These are phyloP conservation scores for Solanum rostratum DNA, from an alignment of 257 asterid species.

Conservation along the genomic window DNA sequence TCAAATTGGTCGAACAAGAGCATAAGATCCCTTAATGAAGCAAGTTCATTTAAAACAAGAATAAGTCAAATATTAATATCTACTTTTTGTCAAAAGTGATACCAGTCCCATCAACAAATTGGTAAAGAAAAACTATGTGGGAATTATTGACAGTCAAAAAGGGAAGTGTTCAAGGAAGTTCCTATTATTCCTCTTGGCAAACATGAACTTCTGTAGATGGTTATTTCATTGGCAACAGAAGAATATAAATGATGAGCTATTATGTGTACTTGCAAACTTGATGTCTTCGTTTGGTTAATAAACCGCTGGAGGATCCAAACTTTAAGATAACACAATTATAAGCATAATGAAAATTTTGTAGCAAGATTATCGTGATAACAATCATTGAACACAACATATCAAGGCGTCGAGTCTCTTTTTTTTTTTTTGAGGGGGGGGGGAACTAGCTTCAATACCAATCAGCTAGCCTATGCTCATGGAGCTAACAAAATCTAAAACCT, in stretches of 20 bases:
- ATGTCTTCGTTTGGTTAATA: neutral
- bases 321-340: neutral
- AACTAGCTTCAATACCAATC: neutral
- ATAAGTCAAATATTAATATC: neutral
- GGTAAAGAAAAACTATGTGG: neutral
- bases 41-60: neutral
- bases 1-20: constrained; percentile 1
- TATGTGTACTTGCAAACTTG: neutral
- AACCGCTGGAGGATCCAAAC: neutral
- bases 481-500: neutral
- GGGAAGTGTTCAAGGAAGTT: neutral
- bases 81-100: neutral
- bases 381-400: neutral
- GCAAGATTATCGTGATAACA: neutral
- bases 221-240: neutral
- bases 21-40: neutral
- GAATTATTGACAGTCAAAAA: neutral
- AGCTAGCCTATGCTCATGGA: neutral
- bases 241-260: neutral
- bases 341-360: neutral
- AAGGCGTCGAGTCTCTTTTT: neutral
- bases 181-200: neutral
- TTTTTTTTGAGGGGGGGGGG: neutral
- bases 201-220: neutral
- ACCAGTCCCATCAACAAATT: neutral